Evolutionary conservation across 768 basidiomycete species (phyloP), one percentile per base, ranked within the genome.

Genomic region (Boletellus sp.): DNA sequence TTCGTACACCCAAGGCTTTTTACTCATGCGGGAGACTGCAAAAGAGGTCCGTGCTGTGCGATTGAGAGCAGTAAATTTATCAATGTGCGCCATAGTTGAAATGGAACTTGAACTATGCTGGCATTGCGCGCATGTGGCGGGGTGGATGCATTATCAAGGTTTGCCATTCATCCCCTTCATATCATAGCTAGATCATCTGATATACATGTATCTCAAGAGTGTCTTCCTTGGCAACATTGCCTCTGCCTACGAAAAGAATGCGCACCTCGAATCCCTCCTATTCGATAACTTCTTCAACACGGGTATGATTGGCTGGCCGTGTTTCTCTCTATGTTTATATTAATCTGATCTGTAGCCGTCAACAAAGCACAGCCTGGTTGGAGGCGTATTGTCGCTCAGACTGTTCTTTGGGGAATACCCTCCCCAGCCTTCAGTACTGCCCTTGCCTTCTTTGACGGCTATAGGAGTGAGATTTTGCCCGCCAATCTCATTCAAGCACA

Each of bases 71-170:
- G 22, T 40, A 19, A 42, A 31, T 42, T 47, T 45, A 47, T 20
- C 42, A 22, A 66, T 36, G 31, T 32, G 28, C 13, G 31, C 16
- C 37, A 3, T 26, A 89, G 87, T 65, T 87, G 60, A 68, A 64
- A 56, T 99, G 95, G 95, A 83, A 89, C 70, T 76, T 99, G 69
- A 97, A 98, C 80, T 95, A 95, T 68, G 86, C 94, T 61, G 94
- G 94, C 53, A 98, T 99, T 66, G 96, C 96, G 31, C 83, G 79
- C 60, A 99, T 99, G 94, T 99, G 96, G 96, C 92, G 95, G 63
- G 96, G 96, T 58, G 96, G 96, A 58, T 98, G 95, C 72, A 99
- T 99, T 72, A 98, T 99, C 80, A 95, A 95, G 81, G 88, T 83
- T 39, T 42, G 61, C 48, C 37, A 1, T 17, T 31, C 19, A 43